Conservation (phyloP, 768 basidiomycete genomes). For the Hericium coralloides region DNA sequence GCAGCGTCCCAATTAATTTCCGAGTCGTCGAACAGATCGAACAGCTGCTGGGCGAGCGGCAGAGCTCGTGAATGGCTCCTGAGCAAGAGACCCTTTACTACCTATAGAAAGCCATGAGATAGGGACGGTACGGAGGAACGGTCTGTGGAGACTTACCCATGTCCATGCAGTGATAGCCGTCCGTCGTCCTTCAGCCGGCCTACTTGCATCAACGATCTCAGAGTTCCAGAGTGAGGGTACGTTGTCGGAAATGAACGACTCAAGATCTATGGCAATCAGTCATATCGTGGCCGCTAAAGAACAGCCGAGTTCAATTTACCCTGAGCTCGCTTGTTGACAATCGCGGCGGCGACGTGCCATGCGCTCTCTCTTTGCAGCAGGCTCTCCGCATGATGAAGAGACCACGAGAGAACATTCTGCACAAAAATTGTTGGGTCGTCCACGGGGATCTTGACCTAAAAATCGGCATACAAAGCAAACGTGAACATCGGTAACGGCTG, state of each 20-base stretch:
- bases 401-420: constrained; percentile 50
- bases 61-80: constrained; percentile 55
- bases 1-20: constrained; percentile 67
- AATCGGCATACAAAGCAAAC: background rate
- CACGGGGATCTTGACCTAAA: constrained; percentile 45
- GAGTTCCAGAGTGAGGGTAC: constrained; percentile 40
- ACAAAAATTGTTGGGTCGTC: constrained; percentile 42
- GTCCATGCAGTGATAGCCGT: constrained; percentile 52
- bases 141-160: constrained; percentile 41
- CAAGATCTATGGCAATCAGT: constrained; percentile 31
- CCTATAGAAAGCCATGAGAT: constrained; percentile 31
- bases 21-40: constrained; percentile 62
- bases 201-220: constrained; percentile 31
- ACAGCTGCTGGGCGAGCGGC: constrained; percentile 51
- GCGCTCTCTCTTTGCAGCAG: constrained; percentile 46
- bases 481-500: constrained; percentile 2
- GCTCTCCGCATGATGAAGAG: constrained; percentile 36
- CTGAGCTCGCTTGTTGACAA: constrained; percentile 72
- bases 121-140: background rate
- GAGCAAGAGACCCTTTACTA: constrained; percentile 71
- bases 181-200: constrained; percentile 31
- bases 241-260: constrained; percentile 33
- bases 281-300: background rate
- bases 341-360: constrained; percentile 48
- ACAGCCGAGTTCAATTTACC: constrained; percentile 33